phyloP scores from a whole-genome alignment of 108 stramenopile species.

The Cyclotella atomus region DNA sequence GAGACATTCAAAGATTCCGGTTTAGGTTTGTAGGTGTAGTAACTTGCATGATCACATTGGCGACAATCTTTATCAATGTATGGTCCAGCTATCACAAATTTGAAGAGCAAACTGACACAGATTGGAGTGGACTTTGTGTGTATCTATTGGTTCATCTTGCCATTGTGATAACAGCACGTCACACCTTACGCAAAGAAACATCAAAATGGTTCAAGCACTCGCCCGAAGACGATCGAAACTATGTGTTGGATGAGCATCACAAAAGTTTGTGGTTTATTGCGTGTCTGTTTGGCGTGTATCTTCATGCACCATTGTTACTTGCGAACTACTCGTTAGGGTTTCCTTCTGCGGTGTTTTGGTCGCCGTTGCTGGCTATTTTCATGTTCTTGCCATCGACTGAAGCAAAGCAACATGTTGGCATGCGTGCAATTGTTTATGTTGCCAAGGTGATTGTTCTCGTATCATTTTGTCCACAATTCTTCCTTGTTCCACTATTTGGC shows the following conservation, averaged over 20 bases:
- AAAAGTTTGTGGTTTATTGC: conserved; percentile 63
- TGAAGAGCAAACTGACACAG: not conserved
- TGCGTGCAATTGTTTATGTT: not conserved
- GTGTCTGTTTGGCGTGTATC: conserved; percentile 67
- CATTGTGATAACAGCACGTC: not conserved
- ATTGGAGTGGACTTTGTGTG: not conserved
- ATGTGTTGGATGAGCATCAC: conserved; percentile 24
- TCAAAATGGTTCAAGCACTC: conserved; percentile 1
- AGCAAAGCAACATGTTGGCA: not conserved
- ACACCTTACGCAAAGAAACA: not conserved
- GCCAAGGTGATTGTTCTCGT: conserved; percentile 41
- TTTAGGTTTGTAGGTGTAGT: conserved; percentile 39
- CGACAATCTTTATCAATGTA: conserved; percentile 14
- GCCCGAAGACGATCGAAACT: not conserved
- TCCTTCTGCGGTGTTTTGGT: conserved; percentile 73
- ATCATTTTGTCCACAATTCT: conserved; percentile 54
- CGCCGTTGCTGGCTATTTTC: conserved; percentile 67
- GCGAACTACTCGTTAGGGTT: conserved; percentile 73
- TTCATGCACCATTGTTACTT: conserved; percentile 76
- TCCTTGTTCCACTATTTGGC: conserved; percentile 65
- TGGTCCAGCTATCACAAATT: not conserved
- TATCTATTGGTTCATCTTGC: not conserved
- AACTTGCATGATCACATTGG: conserved; percentile 19
- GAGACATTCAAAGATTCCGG: conserved; percentile 56
- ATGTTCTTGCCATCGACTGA: conserved; percentile 21